These are phyloP conservation scores for Phytophthora colocasiae DNA, from an alignment of 352 stramenopile species.

Conservation along the genomic window DNA sequence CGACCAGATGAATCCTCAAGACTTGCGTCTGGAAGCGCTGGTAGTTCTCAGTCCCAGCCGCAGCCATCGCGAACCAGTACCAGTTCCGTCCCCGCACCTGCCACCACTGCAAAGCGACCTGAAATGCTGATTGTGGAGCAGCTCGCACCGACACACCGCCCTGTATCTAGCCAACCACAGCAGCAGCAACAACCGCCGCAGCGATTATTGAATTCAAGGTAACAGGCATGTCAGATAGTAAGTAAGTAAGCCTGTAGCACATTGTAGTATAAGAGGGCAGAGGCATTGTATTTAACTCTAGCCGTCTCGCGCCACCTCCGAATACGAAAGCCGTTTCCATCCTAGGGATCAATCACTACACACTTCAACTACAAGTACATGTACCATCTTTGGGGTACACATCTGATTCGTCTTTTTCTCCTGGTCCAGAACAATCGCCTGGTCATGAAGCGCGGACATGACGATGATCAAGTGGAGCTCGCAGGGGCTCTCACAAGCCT, in stretches of 20 bases:
- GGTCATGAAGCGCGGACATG: conserved; percentile 11
- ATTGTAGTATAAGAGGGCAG: conserved; percentile 48
- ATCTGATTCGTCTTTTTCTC: neutral
- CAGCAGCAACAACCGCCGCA: conserved; percentile 44
- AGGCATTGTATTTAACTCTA: conserved; percentile 40
- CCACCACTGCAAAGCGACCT: conserved; percentile 33
- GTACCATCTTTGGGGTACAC: neutral
- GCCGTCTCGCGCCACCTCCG: conserved; percentile 22
- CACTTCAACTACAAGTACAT: neutral
- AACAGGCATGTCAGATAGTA: conserved; percentile 52
- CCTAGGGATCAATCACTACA: too few species aligned
- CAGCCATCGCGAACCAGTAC: conserved; percentile 26
- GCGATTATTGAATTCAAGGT: conserved; percentile 50
- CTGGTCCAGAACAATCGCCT: conserved; percentile 3
- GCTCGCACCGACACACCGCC: conserved; percentile 30
- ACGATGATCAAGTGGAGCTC: conserved; percentile 17
- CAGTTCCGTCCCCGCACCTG: conserved; percentile 9
- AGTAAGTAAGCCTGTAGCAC: conserved; percentile 49
- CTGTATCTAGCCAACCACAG: conserved; percentile 37
- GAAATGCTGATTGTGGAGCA: conserved; percentile 51
- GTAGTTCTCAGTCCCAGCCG: conserved; percentile 16
- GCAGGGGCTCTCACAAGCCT: conserved; percentile 13
- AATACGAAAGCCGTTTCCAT: conserved; percentile 32
- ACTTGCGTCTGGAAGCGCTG: conserved; percentile 35
- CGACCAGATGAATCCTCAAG: conserved; percentile 43